Evolutionary conservation across 495 filamentous ascomycete genomes (phyloP), one percentile per base, ranked within the genome.

Genomic region (Astrothelium macrocarpum): DNA sequence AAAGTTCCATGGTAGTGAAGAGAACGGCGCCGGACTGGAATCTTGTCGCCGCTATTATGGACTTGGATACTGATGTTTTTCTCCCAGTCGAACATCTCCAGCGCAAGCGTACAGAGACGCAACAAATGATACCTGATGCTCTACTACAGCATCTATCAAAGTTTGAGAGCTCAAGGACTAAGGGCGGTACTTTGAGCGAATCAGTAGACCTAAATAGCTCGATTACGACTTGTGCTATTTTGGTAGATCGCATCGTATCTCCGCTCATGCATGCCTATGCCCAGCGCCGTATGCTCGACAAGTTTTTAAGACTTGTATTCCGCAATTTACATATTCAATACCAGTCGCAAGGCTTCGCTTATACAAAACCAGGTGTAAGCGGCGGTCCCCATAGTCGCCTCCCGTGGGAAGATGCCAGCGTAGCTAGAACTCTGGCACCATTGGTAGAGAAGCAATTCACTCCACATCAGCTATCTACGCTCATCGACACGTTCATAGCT

Each of bases 21-120:
- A 79, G 9, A 77, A 87, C 11, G 20, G 9, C 25, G 9, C 5
- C 20, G 9, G 5, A 29, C 46, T 91, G 88, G 88, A 75, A 71
- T 26, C 68, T 91, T 9, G 73, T 89, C 2, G 77, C 83, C 26
- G 76, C 84, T 59, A 74, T 87, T 12, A 75, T 90, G 18, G 78
- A 84, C 45, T 80, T 88, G 23, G 87, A 90, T 63, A 78, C 84
- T 2, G 86, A 90, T 69, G 80, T 88, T 12, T 90, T 90, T 67
- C 73, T 90, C 16, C 68, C 74, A 0, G 77, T 0, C 69, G 68
- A 34, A 75, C 72, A 39, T 76, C 79, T 59, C 66, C 82, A n/a
- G 69, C 72, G 49, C 20, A 56, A 56, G 16, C 49, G 12, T 20
- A n/a, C 4, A 29, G 49, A 10, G 9, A 29, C 20, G 7, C 49